Base-by-base conservation (phyloP, 495 filamentous ascomycete genomes). In the Stereocaulon alpinum region DNA sequence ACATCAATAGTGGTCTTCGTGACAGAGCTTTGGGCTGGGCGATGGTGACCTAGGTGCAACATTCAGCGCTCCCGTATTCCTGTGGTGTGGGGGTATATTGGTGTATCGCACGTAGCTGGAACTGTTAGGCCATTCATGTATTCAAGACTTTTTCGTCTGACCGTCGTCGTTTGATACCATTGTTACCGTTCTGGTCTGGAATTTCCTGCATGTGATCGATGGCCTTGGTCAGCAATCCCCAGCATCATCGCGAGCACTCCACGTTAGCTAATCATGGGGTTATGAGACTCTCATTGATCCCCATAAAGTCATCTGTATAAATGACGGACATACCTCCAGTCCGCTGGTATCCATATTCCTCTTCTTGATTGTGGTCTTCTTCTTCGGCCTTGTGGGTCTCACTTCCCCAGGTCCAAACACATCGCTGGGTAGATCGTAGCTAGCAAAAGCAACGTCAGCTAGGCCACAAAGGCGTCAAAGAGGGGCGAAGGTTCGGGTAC, bases 371-470 rank as follows among this genome's bases (percentile, higher is more conserved):
- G 67, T 61, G 32, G 73, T 76, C 74, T 84, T 90, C 68, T 82
- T 84, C 69, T 79, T 80, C 24, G 84, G 79, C 56, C 79, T 83
- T 6, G 70, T 64, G 15, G 88, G 87, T 62, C 82, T 86, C 27
- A 72, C 73, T 71, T 98, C 93, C 60, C 90, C 91, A 5, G 83
- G 72, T 59, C 84, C 78, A 70, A 98, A 98, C 1, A 97, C 84
- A 70, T 98, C 90, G 55, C 85, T 82, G 20, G 93, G 94, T 20
- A 98, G 77, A 67, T 89, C 86, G 66, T 84, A 88, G 69, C 90
- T 95, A 56, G 6, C 64, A 40, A 40, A 45, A 54, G 42, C 56
- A 63, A 64, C 67, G 65, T 59, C 67, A 68, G 42, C 42, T 32
- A 15, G 12, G 18, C 40, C 14, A 2, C 22, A 45, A 29, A 61